These are phyloP conservation scores for Dissophora globulifera DNA, from an alignment of 192 early-diverging fungal species.

Conservation along the genomic window DNA sequence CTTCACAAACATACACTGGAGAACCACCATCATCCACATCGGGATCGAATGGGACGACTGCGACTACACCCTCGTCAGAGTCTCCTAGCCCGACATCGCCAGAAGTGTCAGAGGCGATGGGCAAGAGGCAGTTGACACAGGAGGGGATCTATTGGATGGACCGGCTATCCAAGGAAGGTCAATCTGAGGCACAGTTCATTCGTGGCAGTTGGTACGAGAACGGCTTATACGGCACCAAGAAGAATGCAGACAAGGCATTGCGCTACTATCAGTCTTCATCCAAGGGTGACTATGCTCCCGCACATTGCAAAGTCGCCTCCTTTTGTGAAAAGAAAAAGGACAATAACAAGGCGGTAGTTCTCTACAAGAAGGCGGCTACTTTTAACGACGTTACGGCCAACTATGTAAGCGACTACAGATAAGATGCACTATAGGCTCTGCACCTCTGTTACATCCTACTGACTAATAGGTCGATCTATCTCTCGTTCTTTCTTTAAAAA, in stretches of 20 bases:
- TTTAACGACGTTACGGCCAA: constrained; percentile 73
- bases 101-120: constrained; percentile 9
- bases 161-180: constrained; percentile 70
- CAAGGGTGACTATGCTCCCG: constrained; percentile 71
- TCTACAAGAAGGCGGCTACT: constrained; percentile 77
- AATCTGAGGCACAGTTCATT: constrained; percentile 80
- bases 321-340: constrained; percentile 73
- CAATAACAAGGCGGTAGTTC: constrained; percentile 68
- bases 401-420: no score
- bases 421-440: no score
- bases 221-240: constrained; percentile 67
- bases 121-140: constrained; percentile 53
- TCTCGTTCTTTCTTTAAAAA: no score
- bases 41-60: background rate
- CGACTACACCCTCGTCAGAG: background rate
- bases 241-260: constrained; percentile 74
- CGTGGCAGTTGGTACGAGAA: constrained; percentile 78
- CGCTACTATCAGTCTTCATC: constrained; percentile 71
- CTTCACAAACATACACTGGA: constrained; percentile 1
- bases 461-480: no score
- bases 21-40: constrained; percentile 3
- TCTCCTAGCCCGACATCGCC: constrained; percentile 2
- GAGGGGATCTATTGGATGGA: constrained; percentile 84
- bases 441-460: no score
- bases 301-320: constrained; percentile 72